These are phyloP conservation scores for Penicillium manginii DNA, from an alignment of 495 filamentous ascomycete genomes.

Conservation along the genomic window DNA sequence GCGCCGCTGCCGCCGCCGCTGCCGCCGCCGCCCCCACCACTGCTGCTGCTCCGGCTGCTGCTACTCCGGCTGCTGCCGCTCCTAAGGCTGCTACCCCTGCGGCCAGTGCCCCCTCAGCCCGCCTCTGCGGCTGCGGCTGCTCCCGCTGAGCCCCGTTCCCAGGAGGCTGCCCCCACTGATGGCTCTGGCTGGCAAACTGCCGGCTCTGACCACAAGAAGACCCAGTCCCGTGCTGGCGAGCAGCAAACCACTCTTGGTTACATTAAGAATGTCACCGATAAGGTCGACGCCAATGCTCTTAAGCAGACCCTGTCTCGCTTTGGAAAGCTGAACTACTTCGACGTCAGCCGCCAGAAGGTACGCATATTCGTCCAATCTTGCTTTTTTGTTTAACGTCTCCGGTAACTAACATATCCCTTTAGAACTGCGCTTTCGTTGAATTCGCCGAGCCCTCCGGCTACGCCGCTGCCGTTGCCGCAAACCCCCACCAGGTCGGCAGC, in stretches of 20 bases:
- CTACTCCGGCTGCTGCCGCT: constrained; percentile 38
- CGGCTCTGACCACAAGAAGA: constrained; percentile 74
- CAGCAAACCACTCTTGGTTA: constrained; percentile 77
- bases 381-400: neutral
- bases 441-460: constrained; percentile 80
- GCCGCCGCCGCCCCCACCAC: constrained; percentile 42
- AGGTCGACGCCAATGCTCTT: constrained; percentile 71
- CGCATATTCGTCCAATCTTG: constrained; percentile 20
- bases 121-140: constrained; percentile 36
- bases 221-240: constrained; percentile 68
- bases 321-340: constrained; percentile 83
- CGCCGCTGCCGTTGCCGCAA: constrained; percentile 76
- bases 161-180: constrained; percentile 53
- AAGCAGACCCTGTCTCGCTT: constrained; percentile 66
- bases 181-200: constrained; percentile 74
- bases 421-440: constrained; percentile 98
- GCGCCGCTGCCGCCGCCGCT: constrained; percentile 41
- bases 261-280: constrained; percentile 91
- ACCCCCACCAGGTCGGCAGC: constrained; percentile 81
- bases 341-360: constrained; percentile 90
- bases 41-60: constrained; percentile 43
- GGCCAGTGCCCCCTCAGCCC: neutral
- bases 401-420: constrained; percentile 1
- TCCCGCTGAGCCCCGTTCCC: constrained; percentile 35
- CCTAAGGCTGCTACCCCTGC: constrained; percentile 40